Evolutionary conservation across 2,329 filamentous ascomycete genomes (phyloP), one percentile per base, ranked within the genome.

Genomic region (Xylariomycetidae sp.): DNA sequence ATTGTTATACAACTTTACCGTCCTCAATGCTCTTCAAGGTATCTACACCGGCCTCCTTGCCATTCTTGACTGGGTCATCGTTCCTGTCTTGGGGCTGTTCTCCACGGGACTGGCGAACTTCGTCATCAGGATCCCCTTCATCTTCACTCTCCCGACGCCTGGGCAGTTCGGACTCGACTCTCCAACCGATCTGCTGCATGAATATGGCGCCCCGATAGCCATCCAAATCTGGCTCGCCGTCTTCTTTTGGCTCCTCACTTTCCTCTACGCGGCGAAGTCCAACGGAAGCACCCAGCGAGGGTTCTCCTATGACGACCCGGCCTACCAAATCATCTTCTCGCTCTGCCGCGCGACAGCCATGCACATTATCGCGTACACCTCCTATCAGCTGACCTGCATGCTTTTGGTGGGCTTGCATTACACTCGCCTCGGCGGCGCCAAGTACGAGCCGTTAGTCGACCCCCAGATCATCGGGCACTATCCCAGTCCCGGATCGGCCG

Each of bases 321-420:
- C 50, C 17, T 35, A 34, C 2, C 34, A 42, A 23, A 41, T 31
- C 20, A 31, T 28, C 13, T 25, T 50, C 4, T 12, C 28, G 5
- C 46, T 53, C 17, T 27, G 48, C 17, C 43, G 48, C 29, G 47
- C 50, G n/a, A 49, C 46, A 0, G 34, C 42, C 3, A 41, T 47
- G 35, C 52, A 53, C 20, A 16, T 53, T 4, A 3, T 53, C 6
- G 37, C 49, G 24, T 48, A 47, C 16, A 54, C 49, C 12, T 44
- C 43, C 2, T 52, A 54, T 28, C 52, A 54, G 19, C 9, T 50
- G 2, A 33, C 40, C 15, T 46, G 36, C 17, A 20, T 37, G n/a
- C 27, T 28, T 15, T 25, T 46, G 10, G 25, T 27, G 9, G 25
- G 19, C 10, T 14, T n/a, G n/a, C n/a, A n/a, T n/a, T 12, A 8